Conservation (phyloP, 129 eudicot species). For the Flaveria sonorensis region DNA sequence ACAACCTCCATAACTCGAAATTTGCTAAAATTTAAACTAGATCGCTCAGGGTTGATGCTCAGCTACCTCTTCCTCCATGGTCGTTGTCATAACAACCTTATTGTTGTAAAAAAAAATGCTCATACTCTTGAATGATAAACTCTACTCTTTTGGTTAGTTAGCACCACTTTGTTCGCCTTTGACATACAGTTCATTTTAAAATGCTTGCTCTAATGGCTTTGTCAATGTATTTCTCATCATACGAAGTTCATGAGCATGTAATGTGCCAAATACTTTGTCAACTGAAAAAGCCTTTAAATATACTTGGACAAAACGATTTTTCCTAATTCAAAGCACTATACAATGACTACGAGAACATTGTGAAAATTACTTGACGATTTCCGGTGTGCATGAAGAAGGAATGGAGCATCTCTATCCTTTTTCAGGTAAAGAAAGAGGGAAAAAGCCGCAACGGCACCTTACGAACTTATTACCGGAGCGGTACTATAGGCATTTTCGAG, state of each 20-base stretch:
- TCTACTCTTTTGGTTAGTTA: background rate
- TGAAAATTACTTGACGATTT: background rate
- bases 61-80: background rate
- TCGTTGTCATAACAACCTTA: background rate
- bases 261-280: background rate
- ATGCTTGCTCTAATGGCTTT: background rate
- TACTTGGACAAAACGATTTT: background rate
- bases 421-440: too few species aligned
- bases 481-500: too few species aligned
- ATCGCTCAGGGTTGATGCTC: background rate
- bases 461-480: too few species aligned
- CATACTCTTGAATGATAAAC: background rate
- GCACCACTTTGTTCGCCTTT: conserved; percentile 1
- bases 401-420: too few species aligned
- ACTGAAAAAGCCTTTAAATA: background rate
- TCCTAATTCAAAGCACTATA: background rate
- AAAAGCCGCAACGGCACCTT: too few species aligned
- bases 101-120: background rate
- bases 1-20: background rate
- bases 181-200: background rate
- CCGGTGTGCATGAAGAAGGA: too few species aligned
- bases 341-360: background rate
- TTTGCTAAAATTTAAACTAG: background rate
- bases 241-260: background rate
- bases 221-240: background rate